Percentiles rank a stretch among this genome's conserved stretches.
phyloP scores from a whole-genome alignment of 2,329 filamentous ascomycete species.

The Juglanconis sp. region DNA sequence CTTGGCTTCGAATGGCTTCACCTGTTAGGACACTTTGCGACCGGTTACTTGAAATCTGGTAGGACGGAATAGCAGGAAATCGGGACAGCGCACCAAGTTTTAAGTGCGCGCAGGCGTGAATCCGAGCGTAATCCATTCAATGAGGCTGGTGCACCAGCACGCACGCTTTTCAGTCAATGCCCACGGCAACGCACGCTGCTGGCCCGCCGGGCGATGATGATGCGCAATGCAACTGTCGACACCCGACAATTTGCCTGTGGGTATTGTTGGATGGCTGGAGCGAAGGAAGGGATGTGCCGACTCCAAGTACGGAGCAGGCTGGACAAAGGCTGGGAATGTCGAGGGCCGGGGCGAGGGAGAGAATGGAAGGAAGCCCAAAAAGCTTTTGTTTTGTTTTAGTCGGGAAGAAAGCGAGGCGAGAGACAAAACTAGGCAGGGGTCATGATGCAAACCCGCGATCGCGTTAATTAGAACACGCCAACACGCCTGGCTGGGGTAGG shows the following conservation, averaged over 20 bases:
- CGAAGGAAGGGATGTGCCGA: neutral
- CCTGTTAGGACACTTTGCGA: neutral
- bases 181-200: neutral
- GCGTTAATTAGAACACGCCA: conserved; percentile 10
- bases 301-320: neutral
- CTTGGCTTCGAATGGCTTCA: neutral
- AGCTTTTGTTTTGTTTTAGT: neutral
- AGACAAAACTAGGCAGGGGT: neutral
- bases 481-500: neutral
- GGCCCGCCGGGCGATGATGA: too few relatives aligned
- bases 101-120: neutral
- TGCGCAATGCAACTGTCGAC: neutral
- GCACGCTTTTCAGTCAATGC: neutral
- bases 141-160: neutral
- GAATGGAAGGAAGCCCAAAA: neutral
- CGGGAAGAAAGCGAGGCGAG: neutral
- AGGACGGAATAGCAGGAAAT: neutral
- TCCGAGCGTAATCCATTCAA: neutral
- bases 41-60: neutral
- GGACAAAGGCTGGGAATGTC: neutral
- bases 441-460: conserved; percentile 15
- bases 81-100: neutral
- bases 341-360: neutral
- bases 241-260: neutral
- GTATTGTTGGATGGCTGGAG: neutral